Conservation (phyloP, 768 basidiomycete species). For the Fibroporia radiculosa region DNA sequence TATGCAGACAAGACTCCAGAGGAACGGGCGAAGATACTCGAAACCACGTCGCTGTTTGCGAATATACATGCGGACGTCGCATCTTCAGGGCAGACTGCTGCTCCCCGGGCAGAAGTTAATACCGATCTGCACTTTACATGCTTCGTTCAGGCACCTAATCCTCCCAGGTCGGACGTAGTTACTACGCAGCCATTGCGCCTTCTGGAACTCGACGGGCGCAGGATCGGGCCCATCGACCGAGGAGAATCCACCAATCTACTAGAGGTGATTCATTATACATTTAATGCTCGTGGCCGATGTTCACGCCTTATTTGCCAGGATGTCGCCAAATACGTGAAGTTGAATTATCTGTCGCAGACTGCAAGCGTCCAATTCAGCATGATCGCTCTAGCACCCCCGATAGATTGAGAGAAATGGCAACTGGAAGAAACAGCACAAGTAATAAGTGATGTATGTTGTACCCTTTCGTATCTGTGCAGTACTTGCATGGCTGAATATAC, state of each 20-base stretch:
- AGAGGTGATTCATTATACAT: constrained; percentile 27
- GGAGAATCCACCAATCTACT: constrained; percentile 57
- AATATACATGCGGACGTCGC: constrained; percentile 71
- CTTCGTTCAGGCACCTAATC: constrained; percentile 64
- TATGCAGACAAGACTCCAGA: constrained; percentile 54
- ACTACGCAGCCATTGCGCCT: constrained; percentile 33
- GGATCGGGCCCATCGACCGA: constrained; percentile 74
- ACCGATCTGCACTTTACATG: constrained; percentile 83
- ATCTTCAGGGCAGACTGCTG: constrained; percentile 56
- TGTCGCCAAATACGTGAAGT: constrained; percentile 53
- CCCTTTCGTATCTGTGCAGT: too few relatives aligned
- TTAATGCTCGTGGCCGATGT: not conserved
- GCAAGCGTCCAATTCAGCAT: constrained; percentile 58
- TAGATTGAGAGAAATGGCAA: not conserved
- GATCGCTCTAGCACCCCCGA: constrained; percentile 42
- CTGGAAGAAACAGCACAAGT: not conserved
- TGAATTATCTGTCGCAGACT: constrained; percentile 46
- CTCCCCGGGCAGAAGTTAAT: constrained; percentile 49
- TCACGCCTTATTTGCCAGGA: constrained; percentile 34
- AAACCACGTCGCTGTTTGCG: constrained; percentile 68
- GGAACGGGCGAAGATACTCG: constrained; percentile 70
- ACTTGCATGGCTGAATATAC: too few relatives aligned
- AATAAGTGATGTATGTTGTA: too few relatives aligned
- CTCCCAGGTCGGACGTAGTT: constrained; percentile 24
- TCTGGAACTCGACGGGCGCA: constrained; percentile 78